Conservation (phyloP, 2,329 filamentous ascomycete species). For the Bipolaris bicolor region DNA sequence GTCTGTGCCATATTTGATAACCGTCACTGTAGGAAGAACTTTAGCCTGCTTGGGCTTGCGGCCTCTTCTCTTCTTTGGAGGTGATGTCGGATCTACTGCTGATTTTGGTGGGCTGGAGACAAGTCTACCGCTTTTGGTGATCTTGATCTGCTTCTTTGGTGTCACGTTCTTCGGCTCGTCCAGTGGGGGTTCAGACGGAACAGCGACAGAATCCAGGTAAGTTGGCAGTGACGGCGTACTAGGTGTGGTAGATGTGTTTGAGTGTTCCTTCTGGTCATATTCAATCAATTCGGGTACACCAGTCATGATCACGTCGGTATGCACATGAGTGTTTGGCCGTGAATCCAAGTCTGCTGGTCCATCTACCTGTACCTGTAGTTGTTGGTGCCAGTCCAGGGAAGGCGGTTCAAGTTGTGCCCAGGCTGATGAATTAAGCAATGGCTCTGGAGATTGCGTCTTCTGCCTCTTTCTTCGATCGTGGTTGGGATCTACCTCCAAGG, state of each 20-base stretch:
- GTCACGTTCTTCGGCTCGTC: conserved; percentile 15
- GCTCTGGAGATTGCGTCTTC: conserved; percentile 43
- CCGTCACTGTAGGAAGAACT: conserved; percentile 54
- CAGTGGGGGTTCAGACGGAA: neutral
- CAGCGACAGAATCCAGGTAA: neutral
- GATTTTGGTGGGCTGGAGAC: conserved; percentile 48
- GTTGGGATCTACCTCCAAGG: conserved; percentile 40
- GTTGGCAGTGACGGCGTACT: neutral
- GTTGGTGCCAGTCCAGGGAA: conserved; percentile 35
- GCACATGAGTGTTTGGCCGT: neutral
- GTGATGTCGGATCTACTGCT: conserved; percentile 17
- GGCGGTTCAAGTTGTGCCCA: neutral
- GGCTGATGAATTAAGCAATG: neutral
- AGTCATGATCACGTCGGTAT: neutral
- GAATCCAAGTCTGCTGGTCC: neutral
- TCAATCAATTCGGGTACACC: conserved; percentile 4
- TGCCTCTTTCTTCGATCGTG: conserved; percentile 46
- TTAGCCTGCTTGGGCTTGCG: conserved; percentile 31
- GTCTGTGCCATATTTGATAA: conserved; percentile 65
- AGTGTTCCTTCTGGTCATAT: neutral
- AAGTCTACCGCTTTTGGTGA: conserved; percentile 56
- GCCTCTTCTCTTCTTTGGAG: conserved; percentile 55
- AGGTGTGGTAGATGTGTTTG: conserved; percentile 2
- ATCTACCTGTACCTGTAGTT: conserved; percentile 35
- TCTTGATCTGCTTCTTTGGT: conserved; percentile 46